Evolutionary conservation across 164 flowering plant species (phyloP).

Genomic region (Annona cherimola): DNA sequence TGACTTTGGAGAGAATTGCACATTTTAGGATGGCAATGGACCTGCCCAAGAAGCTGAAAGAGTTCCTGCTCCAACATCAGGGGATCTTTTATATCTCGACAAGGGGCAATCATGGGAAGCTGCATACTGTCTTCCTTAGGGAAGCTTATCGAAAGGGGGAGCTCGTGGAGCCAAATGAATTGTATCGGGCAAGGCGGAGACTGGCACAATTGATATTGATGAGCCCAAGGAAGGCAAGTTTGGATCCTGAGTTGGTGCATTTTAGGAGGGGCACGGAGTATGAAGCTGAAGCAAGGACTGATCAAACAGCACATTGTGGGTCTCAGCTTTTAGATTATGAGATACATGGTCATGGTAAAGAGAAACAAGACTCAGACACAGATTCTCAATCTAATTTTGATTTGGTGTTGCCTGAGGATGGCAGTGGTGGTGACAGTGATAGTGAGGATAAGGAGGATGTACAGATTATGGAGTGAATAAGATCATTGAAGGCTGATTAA

Average conservation of each 20-base stretch:
- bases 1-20: conserved; percentile 86
- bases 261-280: conserved; percentile 34
- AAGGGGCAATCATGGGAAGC: conserved; percentile 90
- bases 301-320: conserved; percentile 24
- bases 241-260: conserved; percentile 46
- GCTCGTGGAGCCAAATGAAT: conserved; percentile 70
- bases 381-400: conserved; percentile 6
- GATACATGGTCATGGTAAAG: conserved; percentile 17
- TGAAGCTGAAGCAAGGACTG: conserved; percentile 27
- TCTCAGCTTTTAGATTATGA: conserved; percentile 16
- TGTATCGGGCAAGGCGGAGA: conserved; percentile 84
- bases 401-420: conserved; percentile 15
- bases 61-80: conserved; percentile 87
- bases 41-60: conserved; percentile 89
- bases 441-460: conserved; percentile 15
- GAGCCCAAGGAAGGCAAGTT: conserved; percentile 60
- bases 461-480: conserved; percentile 8
- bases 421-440: conserved; percentile 18
- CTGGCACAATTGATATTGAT: conserved; percentile 58
- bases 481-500: neutral
- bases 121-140: conserved; percentile 86
- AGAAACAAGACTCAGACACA: conserved; percentile 15
- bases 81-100: conserved; percentile 96
- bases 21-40: conserved; percentile 78
- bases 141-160: conserved; percentile 84